Percentiles rank a stretch among this genome's conserved stretches.
phyloP scores from a whole-genome alignment of 805 yeast species.

The Yarrowia sp. region DNA sequence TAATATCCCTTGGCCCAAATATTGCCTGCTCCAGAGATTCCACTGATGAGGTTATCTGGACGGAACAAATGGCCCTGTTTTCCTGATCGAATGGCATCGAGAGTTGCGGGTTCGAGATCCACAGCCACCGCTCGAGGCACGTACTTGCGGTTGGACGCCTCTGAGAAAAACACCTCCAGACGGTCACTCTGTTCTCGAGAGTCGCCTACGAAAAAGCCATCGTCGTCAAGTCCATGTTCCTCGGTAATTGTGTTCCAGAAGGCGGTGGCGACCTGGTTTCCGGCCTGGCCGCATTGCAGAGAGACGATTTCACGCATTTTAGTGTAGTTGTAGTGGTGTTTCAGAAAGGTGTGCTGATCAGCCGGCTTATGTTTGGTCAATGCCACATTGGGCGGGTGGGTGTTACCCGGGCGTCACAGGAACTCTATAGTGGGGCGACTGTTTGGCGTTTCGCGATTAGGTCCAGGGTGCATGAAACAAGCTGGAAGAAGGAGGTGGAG shows the following conservation, averaged over 20 bases:
- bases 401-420: not conserved
- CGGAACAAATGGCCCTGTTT: conserved; percentile 79
- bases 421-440: conserved; percentile 19
- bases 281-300: conserved; percentile 47
- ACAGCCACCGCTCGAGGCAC: conserved; percentile 94
- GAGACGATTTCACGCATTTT: conserved; percentile 47
- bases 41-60: conserved; percentile 88
- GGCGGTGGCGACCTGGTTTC: conserved; percentile 45
- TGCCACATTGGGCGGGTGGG: conserved; percentile 1
- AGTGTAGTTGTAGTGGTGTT: not conserved
- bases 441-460: conserved; percentile 22
- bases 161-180: conserved; percentile 78
- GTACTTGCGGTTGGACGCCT: conserved; percentile 78
- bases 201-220: conserved; percentile 36
- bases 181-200: conserved; percentile 42
- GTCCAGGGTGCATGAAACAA: not conserved
- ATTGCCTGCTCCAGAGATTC: conserved; percentile 93
- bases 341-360: not conserved
- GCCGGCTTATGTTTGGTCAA: conserved; percentile 8
- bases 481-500: not conserved
- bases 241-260: conserved; percentile 42
- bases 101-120: conserved; percentile 93
- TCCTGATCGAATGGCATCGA: conserved; percentile 79
- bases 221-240: conserved; percentile 41
- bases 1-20: conserved; percentile 98